Base-by-base conservation (phyloP, 106 monocot species). In the Amphibolis antarctica region DNA sequence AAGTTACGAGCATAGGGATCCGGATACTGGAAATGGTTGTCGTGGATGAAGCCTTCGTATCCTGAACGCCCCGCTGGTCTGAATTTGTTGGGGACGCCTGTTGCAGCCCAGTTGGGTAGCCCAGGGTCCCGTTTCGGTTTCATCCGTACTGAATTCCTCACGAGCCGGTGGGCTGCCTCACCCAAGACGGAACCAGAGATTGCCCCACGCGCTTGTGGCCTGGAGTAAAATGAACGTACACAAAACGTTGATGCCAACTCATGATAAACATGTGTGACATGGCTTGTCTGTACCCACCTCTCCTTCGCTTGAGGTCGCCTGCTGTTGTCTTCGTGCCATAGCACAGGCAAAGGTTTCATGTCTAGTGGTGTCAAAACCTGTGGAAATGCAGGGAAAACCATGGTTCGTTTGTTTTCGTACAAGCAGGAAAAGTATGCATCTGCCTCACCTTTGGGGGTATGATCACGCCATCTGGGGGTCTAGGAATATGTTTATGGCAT, bases 241-340 rank as follows among this genome's bases (percentile, higher is more conserved):
- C 6, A 26, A 3, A 9, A 28, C 7, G 6, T 31, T 29, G 28
- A 58, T 17, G 27, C 24, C 44, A 25, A 26, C 17, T 64, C 45
- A 64, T 9, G 46, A 47, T 49, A n/a, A 15, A 3, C 36, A 36
- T 49, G 47, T 27, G 10, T 27, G 47, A 15, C 12, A 12, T 17
- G 47, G 27, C 12, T 24, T 17, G 15, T 48, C 15, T 64, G 18
- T 9, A 47, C 23, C 77, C 5, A 93, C 94, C 94, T 96, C 29
- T 88, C 89, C 76, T 81, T 96, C 7, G 61, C 15, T 69, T 80
- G 76, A 12, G 73, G 74, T 22, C 77, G 88, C 3, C 82, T 69
- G 6, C 63, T 45, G 51, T 69, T 30, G 50, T 89, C 94, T 79
- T 89, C 86, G 67, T 96, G 94, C 94, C 94, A 96, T 61, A 89